Evolutionary conservation across 164 flowering plant species (phyloP).

Genomic region (Berberis vulgaris): DNA sequence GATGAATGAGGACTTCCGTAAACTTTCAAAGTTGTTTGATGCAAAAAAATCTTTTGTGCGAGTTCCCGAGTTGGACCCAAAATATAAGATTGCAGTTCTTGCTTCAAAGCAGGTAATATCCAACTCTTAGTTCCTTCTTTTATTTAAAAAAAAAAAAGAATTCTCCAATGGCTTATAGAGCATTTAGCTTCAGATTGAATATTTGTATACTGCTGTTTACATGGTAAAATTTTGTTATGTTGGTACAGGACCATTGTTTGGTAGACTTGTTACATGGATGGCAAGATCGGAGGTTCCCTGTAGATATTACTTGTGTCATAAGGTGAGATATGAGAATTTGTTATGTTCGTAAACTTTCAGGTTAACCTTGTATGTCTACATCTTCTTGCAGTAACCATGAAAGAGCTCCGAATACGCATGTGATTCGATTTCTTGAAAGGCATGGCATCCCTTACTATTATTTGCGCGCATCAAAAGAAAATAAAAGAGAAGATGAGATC

Average conservation of each 20-base stretch:
- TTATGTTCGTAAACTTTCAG: background rate
- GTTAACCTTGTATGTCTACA: background rate
- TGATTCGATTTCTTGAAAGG: constrained; percentile 78
- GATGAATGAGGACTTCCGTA: constrained; percentile 74
- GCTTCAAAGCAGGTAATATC: constrained; percentile 71
- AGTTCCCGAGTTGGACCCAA: constrained; percentile 74
- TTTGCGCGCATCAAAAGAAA: constrained; percentile 35
- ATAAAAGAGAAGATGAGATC: constrained; percentile 71
- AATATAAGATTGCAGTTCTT: constrained; percentile 76
- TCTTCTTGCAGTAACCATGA: constrained; percentile 61
- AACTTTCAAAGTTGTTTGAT: constrained; percentile 47
- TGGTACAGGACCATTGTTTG: constrained; percentile 82
- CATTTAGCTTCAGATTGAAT: background rate
- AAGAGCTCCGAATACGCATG: constrained; percentile 84
- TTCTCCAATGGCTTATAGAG: background rate
- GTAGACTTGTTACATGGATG: constrained; percentile 77
- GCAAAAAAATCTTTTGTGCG: constrained; percentile 72
- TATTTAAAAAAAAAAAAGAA: background rate
- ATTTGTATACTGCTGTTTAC: background rate
- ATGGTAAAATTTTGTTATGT: constrained; percentile 2
- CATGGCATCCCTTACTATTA: constrained; percentile 75
- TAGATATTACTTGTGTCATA: constrained; percentile 78
- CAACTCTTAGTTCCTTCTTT: background rate
- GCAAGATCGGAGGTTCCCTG: constrained; percentile 85
- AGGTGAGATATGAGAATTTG: constrained; percentile 35